Evolutionary conservation across 768 basidiomycete species (phyloP).

Genomic region (Trametes cinnabarina): DNA sequence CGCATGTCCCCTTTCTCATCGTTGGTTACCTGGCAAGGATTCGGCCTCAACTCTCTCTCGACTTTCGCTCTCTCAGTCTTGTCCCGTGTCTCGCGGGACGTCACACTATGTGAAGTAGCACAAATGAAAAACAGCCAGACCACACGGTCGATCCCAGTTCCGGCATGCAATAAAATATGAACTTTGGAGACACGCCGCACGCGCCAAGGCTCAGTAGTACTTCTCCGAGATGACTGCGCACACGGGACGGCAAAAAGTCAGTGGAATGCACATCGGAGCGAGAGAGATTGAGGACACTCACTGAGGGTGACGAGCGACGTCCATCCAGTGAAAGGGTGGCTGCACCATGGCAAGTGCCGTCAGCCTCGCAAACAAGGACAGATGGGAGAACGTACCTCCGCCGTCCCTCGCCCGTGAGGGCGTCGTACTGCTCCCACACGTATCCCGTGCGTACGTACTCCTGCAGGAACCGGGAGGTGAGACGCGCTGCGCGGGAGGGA

Average conservation of each 20-base stretch:
- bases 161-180: background rate
- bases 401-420: slow-evolving; percentile 76
- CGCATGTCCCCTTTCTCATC: background rate
- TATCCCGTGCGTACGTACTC: slow-evolving; percentile 92
- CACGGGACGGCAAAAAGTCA: background rate
- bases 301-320: slow-evolving; percentile 86
- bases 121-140: no score
- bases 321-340: slow-evolving; percentile 98
- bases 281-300: slow-evolving; percentile 48
- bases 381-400: slow-evolving; percentile 60
- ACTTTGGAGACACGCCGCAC: no score
- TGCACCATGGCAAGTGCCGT: slow-evolving; percentile 28
- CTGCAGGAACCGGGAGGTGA: slow-evolving; percentile 35
- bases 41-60: no score
- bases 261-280: no score
- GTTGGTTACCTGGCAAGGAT: background rate
- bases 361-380: slow-evolving; percentile 1
- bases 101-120: no score
- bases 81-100: no score
- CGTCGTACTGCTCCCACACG: slow-evolving; percentile 97
- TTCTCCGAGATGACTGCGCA: slow-evolving; percentile 64
- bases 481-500: background rate
- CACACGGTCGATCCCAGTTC: no score
- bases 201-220: slow-evolving; percentile 33
- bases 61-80: no score